Percentiles rank a stretch among this genome's conserved stretches.
phyloP scores from a whole-genome alignment of 176 grass and related monocot genomes.

The Carex parvula region DNA sequence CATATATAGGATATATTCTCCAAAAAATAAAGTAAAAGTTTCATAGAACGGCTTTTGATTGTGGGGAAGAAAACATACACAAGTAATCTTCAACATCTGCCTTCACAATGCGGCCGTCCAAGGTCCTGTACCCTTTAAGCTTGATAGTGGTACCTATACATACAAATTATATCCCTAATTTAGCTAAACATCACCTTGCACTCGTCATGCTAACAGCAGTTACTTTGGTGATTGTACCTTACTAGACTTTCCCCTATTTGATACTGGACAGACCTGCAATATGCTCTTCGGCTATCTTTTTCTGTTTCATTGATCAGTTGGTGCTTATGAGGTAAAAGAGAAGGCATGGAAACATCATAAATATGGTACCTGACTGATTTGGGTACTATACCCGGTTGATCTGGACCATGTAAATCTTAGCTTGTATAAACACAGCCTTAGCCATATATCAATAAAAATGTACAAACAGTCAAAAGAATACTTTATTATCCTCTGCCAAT shows the following conservation, averaged over 20 bases:
- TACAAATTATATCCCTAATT: slow-evolving; percentile 8
- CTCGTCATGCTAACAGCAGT: not conserved
- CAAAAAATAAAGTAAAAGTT: not conserved
- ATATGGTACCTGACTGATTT: not conserved
- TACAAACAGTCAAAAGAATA: slow-evolving; percentile 22
- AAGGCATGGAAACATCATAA: not conserved
- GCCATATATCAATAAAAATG: not conserved
- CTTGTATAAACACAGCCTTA: not conserved
- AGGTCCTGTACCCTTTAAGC: slow-evolving; percentile 88
- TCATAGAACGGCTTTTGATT: not conserved
- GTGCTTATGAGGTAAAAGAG: not conserved
- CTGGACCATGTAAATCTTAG: not conserved
- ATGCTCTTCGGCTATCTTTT: not conserved
- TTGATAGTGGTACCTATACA: slow-evolving; percentile 71
- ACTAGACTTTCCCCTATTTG: not conserved
- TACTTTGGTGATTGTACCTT: not conserved
- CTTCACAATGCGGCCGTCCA: slow-evolving; percentile 91
- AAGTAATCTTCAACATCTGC: slow-evolving; percentile 96
- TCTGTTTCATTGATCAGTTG: not conserved
- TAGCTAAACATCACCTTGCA: not conserved
- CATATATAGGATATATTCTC: not conserved
- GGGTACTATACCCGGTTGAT: not conserved
- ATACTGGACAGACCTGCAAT: not conserved
- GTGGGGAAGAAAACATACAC: slow-evolving; percentile 43
- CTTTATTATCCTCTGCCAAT: slow-evolving; percentile 92